Conservation (phyloP, 305 asterid genomes). For the Fraxinus dipetala region DNA sequence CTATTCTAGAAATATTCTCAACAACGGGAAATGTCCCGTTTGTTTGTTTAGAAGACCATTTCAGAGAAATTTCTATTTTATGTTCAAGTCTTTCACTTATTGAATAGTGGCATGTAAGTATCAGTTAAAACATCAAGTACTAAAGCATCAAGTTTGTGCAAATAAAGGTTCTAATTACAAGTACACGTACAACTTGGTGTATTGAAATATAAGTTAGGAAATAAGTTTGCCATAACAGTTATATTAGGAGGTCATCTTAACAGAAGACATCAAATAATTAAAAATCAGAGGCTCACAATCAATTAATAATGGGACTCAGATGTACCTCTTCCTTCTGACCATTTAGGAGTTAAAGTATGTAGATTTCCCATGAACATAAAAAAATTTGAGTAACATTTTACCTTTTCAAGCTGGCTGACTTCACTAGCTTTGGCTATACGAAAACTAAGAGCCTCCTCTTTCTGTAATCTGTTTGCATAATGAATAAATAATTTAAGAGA, state of each 20-base stretch:
- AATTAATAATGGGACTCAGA: not conserved
- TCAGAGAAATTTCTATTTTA: not conserved
- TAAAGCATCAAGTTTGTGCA: not conserved
- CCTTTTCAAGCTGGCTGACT: slow-evolving; percentile 66
- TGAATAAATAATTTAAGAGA: slow-evolving; percentile 22
- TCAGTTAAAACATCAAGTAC: not conserved
- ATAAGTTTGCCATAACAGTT: not conserved
- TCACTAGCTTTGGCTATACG: slow-evolving; percentile 64
- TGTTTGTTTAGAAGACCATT: not conserved
- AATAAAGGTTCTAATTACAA: not conserved
- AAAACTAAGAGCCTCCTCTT: slow-evolving; percentile 71
- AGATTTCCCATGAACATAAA: not conserved
- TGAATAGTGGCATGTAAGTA: not conserved
- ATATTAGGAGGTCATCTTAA: not conserved
- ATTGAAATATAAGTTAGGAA: not conserved
- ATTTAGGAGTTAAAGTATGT: not conserved
- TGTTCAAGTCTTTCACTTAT: slow-evolving; percentile 12
- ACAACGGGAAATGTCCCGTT: not conserved
- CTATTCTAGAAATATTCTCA: no score
- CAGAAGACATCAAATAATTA: not conserved
- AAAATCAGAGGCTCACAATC: slow-evolving; percentile 4
- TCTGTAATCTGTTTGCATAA: slow-evolving; percentile 56
- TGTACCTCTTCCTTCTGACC: not conserved
- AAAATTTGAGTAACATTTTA: slow-evolving; percentile 28
- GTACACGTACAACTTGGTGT: not conserved